Conservation (phyloP, 1,284 basidiomycete genomes). For the Trametes polyzona region DNA sequence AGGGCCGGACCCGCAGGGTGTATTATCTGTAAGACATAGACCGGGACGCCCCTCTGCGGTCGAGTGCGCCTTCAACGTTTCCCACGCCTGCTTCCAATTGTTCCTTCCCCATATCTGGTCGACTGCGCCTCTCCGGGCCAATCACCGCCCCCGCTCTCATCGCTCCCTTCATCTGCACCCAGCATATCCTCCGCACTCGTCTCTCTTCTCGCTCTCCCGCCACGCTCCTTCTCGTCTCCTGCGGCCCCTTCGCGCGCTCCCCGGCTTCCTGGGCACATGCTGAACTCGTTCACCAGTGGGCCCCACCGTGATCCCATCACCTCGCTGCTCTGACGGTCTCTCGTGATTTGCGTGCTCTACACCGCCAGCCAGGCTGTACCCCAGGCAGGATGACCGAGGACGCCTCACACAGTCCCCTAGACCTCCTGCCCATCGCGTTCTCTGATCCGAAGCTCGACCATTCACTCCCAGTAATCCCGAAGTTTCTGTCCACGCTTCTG, state of each 20-base stretch:
- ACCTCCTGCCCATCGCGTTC: neutral
- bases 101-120: constrained; percentile 19
- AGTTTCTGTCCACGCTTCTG: constrained; percentile 2
- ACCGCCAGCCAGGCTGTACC: constrained; percentile 1
- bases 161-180: neutral
- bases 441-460: constrained; percentile 6
- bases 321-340: constrained; percentile 3
- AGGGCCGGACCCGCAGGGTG: constrained; percentile 16
- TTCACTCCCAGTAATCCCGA: constrained; percentile 6
- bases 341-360: neutral
- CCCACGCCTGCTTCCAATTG: constrained; percentile 28
- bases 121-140: constrained; percentile 12
- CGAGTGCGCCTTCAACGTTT: constrained; percentile 12
- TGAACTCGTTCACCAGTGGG: neutral
- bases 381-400: too few species aligned
- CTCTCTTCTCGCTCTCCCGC: constrained; percentile 1
- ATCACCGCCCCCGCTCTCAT: constrained; percentile 18
- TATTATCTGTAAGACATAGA: constrained; percentile 30
- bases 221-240: neutral
- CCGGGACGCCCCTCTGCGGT: constrained; percentile 7
- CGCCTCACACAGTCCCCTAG: neutral
- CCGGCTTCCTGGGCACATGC: neutral
- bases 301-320: constrained; percentile 16
- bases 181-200: neutral
- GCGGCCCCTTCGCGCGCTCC: neutral